phyloP scores from a whole-genome alignment of 495 filamentous ascomycete species.

The Podospora bellae-mahoneyi region DNA sequence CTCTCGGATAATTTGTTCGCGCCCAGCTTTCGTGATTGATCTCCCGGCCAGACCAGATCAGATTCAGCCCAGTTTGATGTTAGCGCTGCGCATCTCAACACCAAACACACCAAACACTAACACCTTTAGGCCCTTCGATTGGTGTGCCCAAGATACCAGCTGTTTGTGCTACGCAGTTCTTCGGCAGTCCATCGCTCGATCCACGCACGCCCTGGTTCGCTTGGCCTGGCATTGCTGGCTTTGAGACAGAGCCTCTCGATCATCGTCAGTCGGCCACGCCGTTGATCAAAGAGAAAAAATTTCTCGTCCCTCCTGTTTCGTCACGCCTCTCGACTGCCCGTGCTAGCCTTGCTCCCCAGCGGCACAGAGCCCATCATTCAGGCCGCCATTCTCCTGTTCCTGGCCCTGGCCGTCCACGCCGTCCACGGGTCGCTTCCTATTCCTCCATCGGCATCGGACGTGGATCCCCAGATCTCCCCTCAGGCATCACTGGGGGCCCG shows the following conservation, averaged over 20 bases:
- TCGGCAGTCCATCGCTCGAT: neutral
- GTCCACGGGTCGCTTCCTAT: neutral
- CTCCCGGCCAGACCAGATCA: neutral
- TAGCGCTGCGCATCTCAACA: neutral
- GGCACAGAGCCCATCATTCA: neutral
- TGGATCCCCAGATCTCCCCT: neutral
- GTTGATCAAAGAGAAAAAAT: constrained; percentile 3
- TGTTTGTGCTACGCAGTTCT: neutral
- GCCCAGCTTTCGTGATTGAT: constrained; percentile 7
- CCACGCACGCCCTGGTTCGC: constrained; percentile 4
- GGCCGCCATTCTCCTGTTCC: constrained; percentile 4
- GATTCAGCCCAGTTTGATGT: constrained; percentile 4
- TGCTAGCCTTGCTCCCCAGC: constrained; percentile 1
- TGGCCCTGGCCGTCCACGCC: constrained; percentile 1
- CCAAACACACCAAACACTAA: neutral
- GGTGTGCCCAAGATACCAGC: neutral
- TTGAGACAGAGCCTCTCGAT: constrained; percentile 1
- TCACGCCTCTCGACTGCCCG: constrained; percentile 1
- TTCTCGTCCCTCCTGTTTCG: constrained; percentile 1
- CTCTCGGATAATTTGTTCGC: constrained; percentile 3
- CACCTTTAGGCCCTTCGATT: neutral
- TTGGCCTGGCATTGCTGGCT: neutral
- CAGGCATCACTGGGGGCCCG: neutral
- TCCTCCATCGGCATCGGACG: neutral
- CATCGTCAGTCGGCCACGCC: constrained; percentile 1